These are phyloP conservation scores for Fusarium sp. DNA, from an alignment of 2,329 filamentous ascomycete genomes.

Conservation along the genomic window DNA sequence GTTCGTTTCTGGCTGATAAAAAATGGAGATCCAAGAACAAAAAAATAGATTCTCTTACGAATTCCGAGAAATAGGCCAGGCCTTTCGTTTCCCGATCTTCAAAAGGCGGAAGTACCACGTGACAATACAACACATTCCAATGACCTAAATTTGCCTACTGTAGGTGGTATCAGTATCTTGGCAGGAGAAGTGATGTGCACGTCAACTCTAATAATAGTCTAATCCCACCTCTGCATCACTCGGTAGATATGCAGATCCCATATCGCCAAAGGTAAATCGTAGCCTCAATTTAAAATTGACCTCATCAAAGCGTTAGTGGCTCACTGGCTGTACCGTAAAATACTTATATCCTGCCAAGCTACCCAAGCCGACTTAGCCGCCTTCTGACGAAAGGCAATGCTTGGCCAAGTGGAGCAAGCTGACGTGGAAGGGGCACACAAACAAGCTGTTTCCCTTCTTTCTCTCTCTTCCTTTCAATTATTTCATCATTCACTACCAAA, in stretches of 20 bases:
- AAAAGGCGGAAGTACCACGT: no score
- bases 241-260: neutral
- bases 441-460: neutral
- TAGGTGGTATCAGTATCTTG: neutral
- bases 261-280: neutral
- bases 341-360: slow-evolving; percentile 25
- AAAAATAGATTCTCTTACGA: no score
- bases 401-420: slow-evolving; percentile 45
- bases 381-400: slow-evolving; percentile 10
- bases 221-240: neutral
- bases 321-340: neutral
- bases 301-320: neutral
- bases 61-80: fast-evolving
- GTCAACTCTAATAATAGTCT: neutral
- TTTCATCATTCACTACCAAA: no score
- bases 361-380: slow-evolving; percentile 28
- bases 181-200: neutral
- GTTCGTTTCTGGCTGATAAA: no score
- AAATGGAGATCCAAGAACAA: no score
- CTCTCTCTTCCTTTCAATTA: neutral
- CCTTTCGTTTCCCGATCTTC: no score
- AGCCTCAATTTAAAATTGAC: neutral
- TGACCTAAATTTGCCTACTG: neutral
- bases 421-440: slow-evolving; percentile 32
- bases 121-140: no score